A percentile compares a stretch with the other conserved stretches of the same genome.
Conservation (phyloP, 1,284 basidiomycete genomes). For the Neonothopanus nambi region DNA sequence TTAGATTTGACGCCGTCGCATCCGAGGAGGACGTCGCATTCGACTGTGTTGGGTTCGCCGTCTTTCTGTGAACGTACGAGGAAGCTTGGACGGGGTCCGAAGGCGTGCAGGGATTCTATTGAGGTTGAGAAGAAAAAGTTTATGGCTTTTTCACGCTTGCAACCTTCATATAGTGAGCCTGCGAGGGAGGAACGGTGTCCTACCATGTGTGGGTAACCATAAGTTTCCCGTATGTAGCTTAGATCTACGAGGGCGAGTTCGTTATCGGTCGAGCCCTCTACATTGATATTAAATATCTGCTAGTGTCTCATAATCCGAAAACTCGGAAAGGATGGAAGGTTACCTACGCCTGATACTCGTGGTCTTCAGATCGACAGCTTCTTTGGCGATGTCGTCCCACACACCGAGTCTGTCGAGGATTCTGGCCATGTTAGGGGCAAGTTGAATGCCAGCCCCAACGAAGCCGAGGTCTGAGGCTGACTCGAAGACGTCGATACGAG, state of each 20-base stretch:
- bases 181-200: slow-evolving; percentile 18
- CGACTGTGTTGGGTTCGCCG: slow-evolving; percentile 12
- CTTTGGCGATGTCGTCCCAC: slow-evolving; percentile 15
- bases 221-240: slow-evolving; percentile 8
- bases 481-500: slow-evolving; percentile 16
- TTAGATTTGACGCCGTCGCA: slow-evolving; percentile 17
- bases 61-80: slow-evolving; percentile 10
- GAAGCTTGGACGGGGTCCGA: slow-evolving; percentile 12
- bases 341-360: slow-evolving; percentile 14
- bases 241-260: slow-evolving; percentile 15
- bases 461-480: slow-evolving; percentile 19
- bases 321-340: not conserved
- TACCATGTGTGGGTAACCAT: slow-evolving; percentile 23
- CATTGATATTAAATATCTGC: not conserved
- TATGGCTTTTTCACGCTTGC: slow-evolving; percentile 11
- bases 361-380: slow-evolving; percentile 15
- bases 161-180: slow-evolving; percentile 19
- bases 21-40: slow-evolving; percentile 15
- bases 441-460: slow-evolving; percentile 18
- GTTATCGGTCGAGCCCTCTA: slow-evolving; percentile 11
- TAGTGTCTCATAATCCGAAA: not conserved
- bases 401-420: slow-evolving; percentile 14
- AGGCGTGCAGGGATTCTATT: slow-evolving; percentile 16
- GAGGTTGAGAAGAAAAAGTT: slow-evolving; percentile 18
- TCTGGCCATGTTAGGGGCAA: slow-evolving; percentile 17